phyloP scores from a whole-genome alignment of 495 filamentous ascomycete genomes.

The Penicillium fimorum region DNA sequence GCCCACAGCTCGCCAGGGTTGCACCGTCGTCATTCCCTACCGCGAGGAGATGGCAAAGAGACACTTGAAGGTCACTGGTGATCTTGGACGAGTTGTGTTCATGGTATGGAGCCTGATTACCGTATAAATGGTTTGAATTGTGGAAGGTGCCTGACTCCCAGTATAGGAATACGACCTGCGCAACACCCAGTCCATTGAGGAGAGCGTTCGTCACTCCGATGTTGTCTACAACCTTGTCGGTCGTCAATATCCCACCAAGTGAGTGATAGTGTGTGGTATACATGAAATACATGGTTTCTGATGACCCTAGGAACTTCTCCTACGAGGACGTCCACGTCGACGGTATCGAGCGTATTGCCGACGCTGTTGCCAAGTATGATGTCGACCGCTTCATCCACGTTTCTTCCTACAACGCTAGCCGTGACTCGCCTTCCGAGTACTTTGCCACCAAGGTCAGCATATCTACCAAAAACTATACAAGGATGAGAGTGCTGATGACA shows the following conservation, averaged over 20 bases:
- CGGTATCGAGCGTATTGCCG: constrained; percentile 89
- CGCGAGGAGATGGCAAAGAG: constrained; percentile 97
- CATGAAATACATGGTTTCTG: constrained; percentile 18
- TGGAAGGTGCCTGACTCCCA: constrained; percentile 15
- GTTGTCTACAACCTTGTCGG: constrained; percentile 96
- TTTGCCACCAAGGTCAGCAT: constrained; percentile 77
- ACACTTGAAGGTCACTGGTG: constrained; percentile 91
- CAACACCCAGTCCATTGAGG: constrained; percentile 95
- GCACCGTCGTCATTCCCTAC: constrained; percentile 89
- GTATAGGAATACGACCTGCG: constrained; percentile 86
- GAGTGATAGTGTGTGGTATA: constrained; percentile 29
- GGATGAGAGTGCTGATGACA: constrained; percentile 18
- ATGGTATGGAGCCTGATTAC: constrained; percentile 50
- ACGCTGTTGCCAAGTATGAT: constrained; percentile 97
- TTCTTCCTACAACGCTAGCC: constrained; percentile 88
- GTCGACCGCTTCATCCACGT: constrained; percentile 96
- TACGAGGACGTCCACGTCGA: constrained; percentile 92
- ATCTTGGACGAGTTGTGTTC: constrained; percentile 86
- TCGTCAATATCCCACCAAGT: constrained; percentile 95
- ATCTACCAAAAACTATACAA: neutral
- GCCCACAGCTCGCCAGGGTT: constrained; percentile 76
- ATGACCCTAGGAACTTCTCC: constrained; percentile 75
- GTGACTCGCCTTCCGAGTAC: constrained; percentile 78
- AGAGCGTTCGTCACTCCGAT: constrained; percentile 93
- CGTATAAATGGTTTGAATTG: constrained; percentile 2